Evolutionary conservation across 805 yeast species (phyloP), one percentile per base, ranked within the genome.

Genomic region (Alloascoidea hylecoeti): DNA sequence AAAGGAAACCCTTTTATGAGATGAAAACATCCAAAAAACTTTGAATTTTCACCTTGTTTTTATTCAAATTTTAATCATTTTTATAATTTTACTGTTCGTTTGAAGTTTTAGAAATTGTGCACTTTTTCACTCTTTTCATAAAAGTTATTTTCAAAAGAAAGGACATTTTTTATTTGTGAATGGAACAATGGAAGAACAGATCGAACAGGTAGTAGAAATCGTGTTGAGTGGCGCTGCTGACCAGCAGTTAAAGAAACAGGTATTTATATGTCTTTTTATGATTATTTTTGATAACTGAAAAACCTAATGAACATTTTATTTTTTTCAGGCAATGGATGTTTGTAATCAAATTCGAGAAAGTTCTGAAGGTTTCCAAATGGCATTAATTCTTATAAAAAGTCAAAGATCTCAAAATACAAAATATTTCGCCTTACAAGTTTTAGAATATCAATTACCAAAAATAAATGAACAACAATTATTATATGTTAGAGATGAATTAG

Each of bases 181-280:
- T n/a, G n/a, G n/a, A n/a, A n/a, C n/a, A 9, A 56, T 56, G 62
- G 63, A 57, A 40, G 61, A 59, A 38, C 94, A 86, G 63, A 78
- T 88, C 49, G 84, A 73, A 55, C 92, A 84, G 60, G 96, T 95
- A 33, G 92, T 88, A 36, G 77, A 73, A 44, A 74, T 85, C 44
- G 95, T 95, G 4, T 70, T 81, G 39, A 74, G 75, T 54, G 78
- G 82, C 18, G 64, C 76, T 17, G 70, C 78, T 5, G 84, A 80
- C 53, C 60, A 66, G 13, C 62, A 52, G 33, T 60, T 84, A 37
- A 77, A 76, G 50, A 72, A 68, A 44, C 78, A 75, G 55, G 79
- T 55, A 40, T 30, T 53, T 37, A 16, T 17, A 23, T 23, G 30
- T 23, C n/a, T 23, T 23, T n/a, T n/a, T 23, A 23, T 23, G 9